Evolutionary conservation across 768 basidiomycete genomes (phyloP).

Genomic region (Macrolepiota albuminosa): DNA sequence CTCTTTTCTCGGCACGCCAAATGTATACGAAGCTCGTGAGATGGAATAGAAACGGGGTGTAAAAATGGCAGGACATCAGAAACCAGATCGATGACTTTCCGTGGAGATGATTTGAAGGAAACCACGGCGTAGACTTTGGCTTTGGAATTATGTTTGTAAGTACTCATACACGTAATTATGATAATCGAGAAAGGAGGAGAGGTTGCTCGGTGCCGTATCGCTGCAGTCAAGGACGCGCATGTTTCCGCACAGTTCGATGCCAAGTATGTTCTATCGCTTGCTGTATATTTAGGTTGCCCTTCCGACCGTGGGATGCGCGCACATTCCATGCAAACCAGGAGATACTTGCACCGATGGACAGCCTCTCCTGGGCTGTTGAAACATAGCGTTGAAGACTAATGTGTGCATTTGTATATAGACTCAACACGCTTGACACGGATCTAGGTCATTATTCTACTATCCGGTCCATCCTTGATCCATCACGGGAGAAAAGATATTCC

Average conservation of each 20-base stretch:
- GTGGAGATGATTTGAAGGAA: neutral
- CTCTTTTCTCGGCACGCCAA: neutral
- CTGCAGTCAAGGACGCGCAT: neutral
- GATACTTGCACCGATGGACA: neutral
- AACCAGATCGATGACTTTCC: neutral
- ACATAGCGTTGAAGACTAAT: neutral
- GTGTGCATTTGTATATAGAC: neutral
- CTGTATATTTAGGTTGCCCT: too few species aligned
- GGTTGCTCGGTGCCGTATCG: neutral
- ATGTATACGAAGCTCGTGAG: neutral
- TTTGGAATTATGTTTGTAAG: neutral
- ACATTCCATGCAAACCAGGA: too few species aligned
- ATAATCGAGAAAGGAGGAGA: neutral
- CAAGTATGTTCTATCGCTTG: neutral
- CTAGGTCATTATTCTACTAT: neutral
- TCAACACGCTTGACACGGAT: neutral
- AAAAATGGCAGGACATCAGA: neutral
- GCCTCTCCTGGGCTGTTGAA: neutral
- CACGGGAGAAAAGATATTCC: neutral
- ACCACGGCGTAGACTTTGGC: neutral
- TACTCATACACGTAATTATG: neutral
- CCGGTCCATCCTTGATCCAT: neutral
- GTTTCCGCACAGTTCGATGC: neutral
- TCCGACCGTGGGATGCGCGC: neutral
- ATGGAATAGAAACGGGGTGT: neutral